Conservation (phyloP, 2,329 filamentous ascomycete species). For the Sarocladiaceae sp. region DNA sequence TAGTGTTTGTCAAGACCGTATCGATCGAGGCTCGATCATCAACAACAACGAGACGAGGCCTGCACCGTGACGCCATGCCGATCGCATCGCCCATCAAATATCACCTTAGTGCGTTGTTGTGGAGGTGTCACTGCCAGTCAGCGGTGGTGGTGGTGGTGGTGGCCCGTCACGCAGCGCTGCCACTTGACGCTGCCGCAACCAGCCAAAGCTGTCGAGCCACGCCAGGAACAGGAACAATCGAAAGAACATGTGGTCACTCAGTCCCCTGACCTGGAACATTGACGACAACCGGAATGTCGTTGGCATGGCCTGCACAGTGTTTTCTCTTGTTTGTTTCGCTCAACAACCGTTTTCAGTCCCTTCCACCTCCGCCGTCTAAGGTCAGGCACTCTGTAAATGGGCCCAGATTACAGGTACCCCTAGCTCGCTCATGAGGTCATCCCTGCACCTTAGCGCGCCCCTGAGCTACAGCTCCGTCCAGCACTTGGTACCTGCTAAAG, state of each 20-base stretch:
- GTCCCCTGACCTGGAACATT: conserved; percentile 4
- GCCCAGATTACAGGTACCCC: not conserved
- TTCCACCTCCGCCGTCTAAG: no score
- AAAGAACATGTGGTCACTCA: not conserved
- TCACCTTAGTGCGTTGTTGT: not conserved
- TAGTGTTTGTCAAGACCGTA: no score
- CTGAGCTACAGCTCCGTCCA: conserved; percentile 6
- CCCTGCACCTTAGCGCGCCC: conserved; percentile 7
- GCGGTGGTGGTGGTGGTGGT: no score
- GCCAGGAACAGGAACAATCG: conserved; percentile 6
- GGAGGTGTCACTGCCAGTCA: not conserved
- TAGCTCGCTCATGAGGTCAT: conserved; percentile 6
- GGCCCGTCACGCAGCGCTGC: no score
- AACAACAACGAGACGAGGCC: no score
- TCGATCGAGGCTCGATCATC: no score
- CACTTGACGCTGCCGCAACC: no score
- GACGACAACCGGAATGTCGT: no score
- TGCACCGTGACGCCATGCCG: conserved; percentile 7
- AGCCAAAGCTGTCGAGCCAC: no score
- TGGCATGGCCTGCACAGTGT: no score
- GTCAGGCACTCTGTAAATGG: no score
- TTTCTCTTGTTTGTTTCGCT: no score
- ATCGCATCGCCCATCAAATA: not conserved
- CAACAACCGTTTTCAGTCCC: not conserved
- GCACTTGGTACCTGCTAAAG: conserved; percentile 5